A percentile compares a stretch with the other conserved stretches of the same genome.
Conservation (phyloP, 257 asterid genomes). For the Misopates orontium region DNA sequence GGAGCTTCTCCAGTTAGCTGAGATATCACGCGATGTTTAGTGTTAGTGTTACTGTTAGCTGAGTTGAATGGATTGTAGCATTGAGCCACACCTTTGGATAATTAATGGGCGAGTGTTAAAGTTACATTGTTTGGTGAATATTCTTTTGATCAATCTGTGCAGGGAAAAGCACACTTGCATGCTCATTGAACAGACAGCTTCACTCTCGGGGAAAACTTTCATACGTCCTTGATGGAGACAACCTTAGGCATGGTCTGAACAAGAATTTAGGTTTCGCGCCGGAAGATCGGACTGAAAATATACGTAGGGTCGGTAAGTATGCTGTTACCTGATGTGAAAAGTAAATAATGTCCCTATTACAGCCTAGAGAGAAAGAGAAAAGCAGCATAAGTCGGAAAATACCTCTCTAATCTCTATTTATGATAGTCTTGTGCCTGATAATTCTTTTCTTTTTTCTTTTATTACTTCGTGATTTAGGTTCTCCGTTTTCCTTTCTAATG, state of each 20-base stretch:
- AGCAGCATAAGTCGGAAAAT: background rate
- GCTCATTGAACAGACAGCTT: conserved; percentile 82
- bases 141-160: conserved; percentile 29
- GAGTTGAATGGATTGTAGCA: background rate
- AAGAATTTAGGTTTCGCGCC: conserved; percentile 86
- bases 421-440: conserved; percentile 8
- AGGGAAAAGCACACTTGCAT: conserved; percentile 94
- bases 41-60: background rate
- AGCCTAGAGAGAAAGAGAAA: background rate
- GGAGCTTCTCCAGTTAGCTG: background rate
- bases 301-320: conserved; percentile 86
- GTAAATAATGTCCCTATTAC: background rate
- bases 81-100: background rate
- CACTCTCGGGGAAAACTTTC: conserved; percentile 88
- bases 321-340: conserved; percentile 12
- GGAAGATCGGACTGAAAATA: conserved; percentile 86
- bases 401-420: conserved; percentile 9
- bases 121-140: background rate
- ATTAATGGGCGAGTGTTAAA: background rate
- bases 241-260: conserved; percentile 92
- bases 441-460: background rate
- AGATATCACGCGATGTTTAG: background rate
- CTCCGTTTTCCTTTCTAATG: background rate
- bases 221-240: conserved; percentile 92
- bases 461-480: background rate